Evolutionary conservation across 805 yeast genomes (phyloP), one percentile per base, ranked within the genome.

Genomic region (Gaillardinia entomophila): DNA sequence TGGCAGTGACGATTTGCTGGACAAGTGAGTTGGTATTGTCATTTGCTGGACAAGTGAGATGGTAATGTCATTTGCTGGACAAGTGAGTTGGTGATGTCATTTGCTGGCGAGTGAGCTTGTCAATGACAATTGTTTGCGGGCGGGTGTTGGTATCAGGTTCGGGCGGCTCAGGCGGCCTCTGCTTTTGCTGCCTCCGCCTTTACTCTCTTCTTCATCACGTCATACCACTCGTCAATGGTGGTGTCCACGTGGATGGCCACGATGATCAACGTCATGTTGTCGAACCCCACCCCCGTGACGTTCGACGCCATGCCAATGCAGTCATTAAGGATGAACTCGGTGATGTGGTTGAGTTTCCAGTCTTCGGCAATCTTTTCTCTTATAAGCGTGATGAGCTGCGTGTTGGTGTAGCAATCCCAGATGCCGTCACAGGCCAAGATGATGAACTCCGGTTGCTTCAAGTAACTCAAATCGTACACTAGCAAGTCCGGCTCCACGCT

Each of bases 271-370:
- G 89, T 82, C 90, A 83, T 83, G 48, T 83, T 83, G 53, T 83
- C 94, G 45, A 80, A 82, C 1, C 94, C 94, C 16, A 82, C 73
- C 2, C 92, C 92, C 0, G 90, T 83, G 19, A 72, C 67, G 23
- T 81, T 77, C 42, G 80, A 75, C 1, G 90, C 89, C 72, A 77
- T 75, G 5, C 75, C 68, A 32, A 83, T 69, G 35, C 87, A 78
- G 40, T 75, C 77, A 42, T 81, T 84, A 33, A 83, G 55, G 2
- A 82, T 53, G 34, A 69, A 67, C 32, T 77, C 79, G 13, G 73
- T 66, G 15, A 82, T 77, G 28, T 73, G 76, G 27, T 77, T 75
- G 15, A 82, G 53, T 36, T 66, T 70, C 56, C 76, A 66, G 2
- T 83, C 87, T 19, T 72, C 45, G 1, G 73, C 62, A 33, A 82